Evolutionary conservation across 805 yeast species (phyloP), one percentile per base, ranked within the genome.

Genomic region (Starmerella asiatica): DNA sequence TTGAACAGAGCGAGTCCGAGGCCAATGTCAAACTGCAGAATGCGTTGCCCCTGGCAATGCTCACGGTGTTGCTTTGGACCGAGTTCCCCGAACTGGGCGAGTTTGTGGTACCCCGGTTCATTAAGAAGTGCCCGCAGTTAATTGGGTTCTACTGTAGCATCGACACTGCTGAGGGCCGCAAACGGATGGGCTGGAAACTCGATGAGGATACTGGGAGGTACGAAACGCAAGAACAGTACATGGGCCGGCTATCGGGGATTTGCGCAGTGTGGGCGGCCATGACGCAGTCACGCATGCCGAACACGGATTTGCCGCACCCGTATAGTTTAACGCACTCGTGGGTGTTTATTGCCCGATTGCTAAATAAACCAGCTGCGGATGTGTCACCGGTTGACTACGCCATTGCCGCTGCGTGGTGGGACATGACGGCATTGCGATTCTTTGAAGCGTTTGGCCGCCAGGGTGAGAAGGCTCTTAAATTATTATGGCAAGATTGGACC

Each of bases 1-100:
- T 91, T 1, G 73, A 79, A 21, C 98, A 91, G 60, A 88, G 96
- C 1, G 97, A 86, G 58, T 73, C 93, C 1, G 98, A 91, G 58
- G 86, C 84, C 7, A 68, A 79, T 14, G 93, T 81, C 0, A 72
- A 77, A 42, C 76, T 93, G 2, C 70, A 73, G 32, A 74, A 85
- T 3, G 81, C 95, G 0, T 53, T 80, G 7, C 93, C 98, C 0
- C 61, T 91, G 33, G 94, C 83, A 0, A 70, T 69, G 50, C 59
- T 88, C 26, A 63, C 88, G 0, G 53, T 71, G 15, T 63, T 66
- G 24, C 54, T 85, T 30, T 54, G 84, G 50, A 54, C 68, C 15
- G 61, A 58, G 26, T 69, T 63, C 49, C 68, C 71, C 0, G 75
- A 71, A 6, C 61, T 80, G 16, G 64, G 68, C 23, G 73, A 73